Evolutionary conservation across 2,329 filamentous ascomycete genomes (phyloP), one percentile per base, ranked within the genome.

Genomic region (Claviceps citrina): DNA sequence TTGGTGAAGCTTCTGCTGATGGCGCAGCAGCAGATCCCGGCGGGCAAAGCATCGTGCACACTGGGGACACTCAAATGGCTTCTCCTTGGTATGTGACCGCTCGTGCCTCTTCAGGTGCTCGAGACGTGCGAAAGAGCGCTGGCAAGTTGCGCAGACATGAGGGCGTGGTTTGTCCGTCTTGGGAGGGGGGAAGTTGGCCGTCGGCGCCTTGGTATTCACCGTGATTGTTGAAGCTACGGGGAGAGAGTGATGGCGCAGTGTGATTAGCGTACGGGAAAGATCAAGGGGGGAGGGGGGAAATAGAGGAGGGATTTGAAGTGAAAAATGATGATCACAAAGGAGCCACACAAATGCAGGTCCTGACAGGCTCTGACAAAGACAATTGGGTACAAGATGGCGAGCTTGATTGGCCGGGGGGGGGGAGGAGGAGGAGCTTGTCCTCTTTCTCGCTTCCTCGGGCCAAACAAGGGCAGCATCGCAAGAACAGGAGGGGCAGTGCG

Each of bases 1-100:
- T 70, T 93, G 85, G 59, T 98, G 91, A 36, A 98, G 73, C 69
- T 98, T 98, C 68, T 98, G 91, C 70, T 98, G 91, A 63, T 98
- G 91, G 44, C 91, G 78, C 49, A 98, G 67, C 41, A 98, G 71
- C 49, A 98, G 64, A 61, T 98, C 91, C 49, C 91, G 78, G 45
- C 91, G 78, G 44, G 91, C 91, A 62, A 98, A 98, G 64, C 91
- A 96, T 63, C 91, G 70, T 28, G 84, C 74, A 62, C 91, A 98
- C 60, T 96, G 85, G 22, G 85, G 84, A 54, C 91, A 98, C 62
- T 95, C 86, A 53, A 98, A 98, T 1, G 91, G 91, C 68, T 98
- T 98, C 65, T 98, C 87, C 60, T 98, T 95, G 33, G 87, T 95
- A 58, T 95, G 87, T n/a, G 86, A 94, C 46, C 91, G 77, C 64